These are phyloP conservation scores for Aegilops sharonensis DNA, from an alignment of 176 grass and related monocot species.

Conservation along the genomic window DNA sequence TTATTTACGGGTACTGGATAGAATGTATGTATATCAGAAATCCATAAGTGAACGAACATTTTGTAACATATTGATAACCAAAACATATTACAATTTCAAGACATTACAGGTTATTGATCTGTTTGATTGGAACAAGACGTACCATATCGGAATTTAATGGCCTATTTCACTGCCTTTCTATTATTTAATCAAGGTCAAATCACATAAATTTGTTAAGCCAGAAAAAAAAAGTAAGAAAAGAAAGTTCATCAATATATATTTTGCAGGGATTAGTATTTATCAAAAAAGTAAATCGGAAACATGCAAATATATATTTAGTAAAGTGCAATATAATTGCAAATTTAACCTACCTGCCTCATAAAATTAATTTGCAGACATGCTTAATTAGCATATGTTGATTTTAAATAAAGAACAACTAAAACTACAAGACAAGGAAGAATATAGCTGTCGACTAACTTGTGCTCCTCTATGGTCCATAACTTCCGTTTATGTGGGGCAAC, in stretches of 20 bases:
- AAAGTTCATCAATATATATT: background rate
- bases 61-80: background rate
- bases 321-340: background rate
- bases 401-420: background rate
- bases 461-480: conserved; percentile 18
- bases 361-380: background rate
- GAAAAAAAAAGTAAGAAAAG: background rate
- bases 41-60: background rate
- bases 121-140: background rate
- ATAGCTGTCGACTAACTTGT: background rate
- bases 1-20: background rate
- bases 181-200: background rate
- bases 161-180: background rate
- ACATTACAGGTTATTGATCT: background rate
- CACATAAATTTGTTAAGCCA: background rate
- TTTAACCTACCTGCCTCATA: too few species aligned
- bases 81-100: background rate
- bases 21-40: background rate
- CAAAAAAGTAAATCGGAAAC: too few species aligned
- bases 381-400: background rate
- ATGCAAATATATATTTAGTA: too few species aligned
- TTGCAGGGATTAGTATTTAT: background rate
- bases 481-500: background rate
- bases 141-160: background rate
- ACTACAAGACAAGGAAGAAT: background rate